Conservation (phyloP, 352 stramenopile species). For the Pythium grandisporangium region DNA sequence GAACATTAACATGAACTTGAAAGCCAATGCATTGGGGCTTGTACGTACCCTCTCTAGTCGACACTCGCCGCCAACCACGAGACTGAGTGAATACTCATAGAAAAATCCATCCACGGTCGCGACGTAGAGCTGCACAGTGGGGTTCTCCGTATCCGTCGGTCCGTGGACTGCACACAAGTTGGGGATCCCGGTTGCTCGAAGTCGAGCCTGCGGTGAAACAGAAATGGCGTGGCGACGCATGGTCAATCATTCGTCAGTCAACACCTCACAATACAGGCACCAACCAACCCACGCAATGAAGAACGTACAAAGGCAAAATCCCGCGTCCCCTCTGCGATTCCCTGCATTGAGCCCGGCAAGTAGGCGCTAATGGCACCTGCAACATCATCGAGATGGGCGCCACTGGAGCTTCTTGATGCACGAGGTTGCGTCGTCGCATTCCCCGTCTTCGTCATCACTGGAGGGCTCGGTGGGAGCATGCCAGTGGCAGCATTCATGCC, state of each 20-base stretch:
- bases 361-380: constrained; percentile 62
- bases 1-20: not conserved
- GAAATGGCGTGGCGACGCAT: not conserved
- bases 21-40: not conserved
- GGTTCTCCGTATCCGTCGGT: constrained; percentile 34
- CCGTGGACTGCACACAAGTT: constrained; percentile 79
- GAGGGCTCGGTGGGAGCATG: constrained; percentile 1
- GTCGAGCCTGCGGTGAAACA: constrained; percentile 33
- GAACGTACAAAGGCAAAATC: constrained; percentile 79
- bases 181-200: constrained; percentile 56
- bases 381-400: constrained; percentile 56
- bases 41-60: constrained; percentile 64
- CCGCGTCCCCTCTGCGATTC: constrained; percentile 78
- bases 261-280: no score
- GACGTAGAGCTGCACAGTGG: constrained; percentile 67
- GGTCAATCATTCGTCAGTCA: no score
- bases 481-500: constrained; percentile 1
- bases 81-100: constrained; percentile 82
- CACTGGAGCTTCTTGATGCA: constrained; percentile 20
- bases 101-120: constrained; percentile 77
- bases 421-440: not conserved
- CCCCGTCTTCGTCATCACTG: constrained; percentile 2
- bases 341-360: constrained; percentile 63
- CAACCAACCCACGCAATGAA: not conserved
- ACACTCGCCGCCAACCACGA: constrained; percentile 64